phyloP scores from a whole-genome alignment of 2,329 filamentous ascomycete genomes.

The Penicillium sp. region DNA sequence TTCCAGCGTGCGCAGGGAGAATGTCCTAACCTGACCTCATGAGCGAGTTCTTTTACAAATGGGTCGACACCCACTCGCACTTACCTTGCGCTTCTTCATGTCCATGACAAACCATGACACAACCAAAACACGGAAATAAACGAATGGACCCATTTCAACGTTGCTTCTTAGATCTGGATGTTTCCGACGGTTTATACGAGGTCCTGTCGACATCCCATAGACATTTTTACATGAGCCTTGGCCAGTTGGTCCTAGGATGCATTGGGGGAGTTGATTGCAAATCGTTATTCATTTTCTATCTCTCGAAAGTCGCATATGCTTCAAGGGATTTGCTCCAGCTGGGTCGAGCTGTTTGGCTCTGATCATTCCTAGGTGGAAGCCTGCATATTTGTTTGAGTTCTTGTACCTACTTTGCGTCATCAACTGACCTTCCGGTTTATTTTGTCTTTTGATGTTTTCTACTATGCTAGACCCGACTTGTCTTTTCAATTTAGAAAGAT shows the following conservation, averaged over 20 bases:
- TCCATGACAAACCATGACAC: slow-evolving; percentile 9
- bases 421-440: not conserved
- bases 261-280: slow-evolving; percentile 20
- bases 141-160: not conserved
- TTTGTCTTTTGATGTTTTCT: not conserved
- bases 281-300: slow-evolving; percentile 3
- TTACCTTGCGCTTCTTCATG: slow-evolving; percentile 2
- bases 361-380: not conserved
- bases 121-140: not conserved
- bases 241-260: slow-evolving; percentile 13
- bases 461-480: not conserved
- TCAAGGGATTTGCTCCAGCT: not conserved
- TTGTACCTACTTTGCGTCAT: not conserved
- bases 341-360: not conserved
- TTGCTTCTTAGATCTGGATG: not conserved
- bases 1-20: slow-evolving; percentile 65
- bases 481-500: not conserved
- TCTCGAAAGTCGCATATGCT: slow-evolving; percentile 2
- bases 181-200: not conserved
- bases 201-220: slow-evolving; percentile 5
- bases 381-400: not conserved
- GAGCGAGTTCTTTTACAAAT: slow-evolving; percentile 1
- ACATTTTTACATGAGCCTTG: slow-evolving; percentile 2
- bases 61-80: slow-evolving; percentile 2
- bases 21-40: slow-evolving; percentile 35